Conservation (phyloP, 1,139 yeast species). For the Yamadazyma songkhlaensis region DNA sequence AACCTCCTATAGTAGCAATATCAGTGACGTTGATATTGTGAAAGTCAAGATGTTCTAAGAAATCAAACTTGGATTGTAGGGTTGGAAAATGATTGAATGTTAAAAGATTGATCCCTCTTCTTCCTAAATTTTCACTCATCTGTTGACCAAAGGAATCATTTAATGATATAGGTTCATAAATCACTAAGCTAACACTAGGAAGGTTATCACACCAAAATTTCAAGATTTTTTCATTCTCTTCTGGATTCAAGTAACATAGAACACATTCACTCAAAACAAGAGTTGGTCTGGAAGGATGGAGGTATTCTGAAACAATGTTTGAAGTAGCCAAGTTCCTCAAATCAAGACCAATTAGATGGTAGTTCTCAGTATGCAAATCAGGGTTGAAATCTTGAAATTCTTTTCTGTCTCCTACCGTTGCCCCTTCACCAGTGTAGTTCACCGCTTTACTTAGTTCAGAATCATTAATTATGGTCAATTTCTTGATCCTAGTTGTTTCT, state of each 20-base stretch:
- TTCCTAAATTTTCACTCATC: conserved; percentile 71
- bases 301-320: not conserved
- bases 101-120: conserved; percentile 74
- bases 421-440: conserved; percentile 10
- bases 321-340: conserved; percentile 35
- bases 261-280: conserved; percentile 85
- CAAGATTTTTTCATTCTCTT: conserved; percentile 53
- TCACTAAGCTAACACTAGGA: conserved; percentile 39
- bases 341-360: conserved; percentile 57
- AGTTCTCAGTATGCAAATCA: conserved; percentile 42
- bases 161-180: conserved; percentile 85
- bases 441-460: conserved; percentile 19
- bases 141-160: conserved; percentile 75
- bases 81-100: conserved; percentile 37
- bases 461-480: conserved; percentile 45
- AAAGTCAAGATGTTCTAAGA: conserved; percentile 24
- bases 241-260: conserved; percentile 71
- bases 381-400: conserved; percentile 23
- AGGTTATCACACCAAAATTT: conserved; percentile 30
- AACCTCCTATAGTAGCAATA: conserved; percentile 58
- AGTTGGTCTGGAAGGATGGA: conserved; percentile 51
- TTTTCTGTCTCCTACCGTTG: conserved; percentile 16
- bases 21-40: conserved; percentile 38
- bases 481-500: conserved; percentile 59
- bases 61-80: conserved; percentile 42